Base-by-base conservation (phyloP, 148 eudicot species). In the Rhododendron griersonianum region DNA sequence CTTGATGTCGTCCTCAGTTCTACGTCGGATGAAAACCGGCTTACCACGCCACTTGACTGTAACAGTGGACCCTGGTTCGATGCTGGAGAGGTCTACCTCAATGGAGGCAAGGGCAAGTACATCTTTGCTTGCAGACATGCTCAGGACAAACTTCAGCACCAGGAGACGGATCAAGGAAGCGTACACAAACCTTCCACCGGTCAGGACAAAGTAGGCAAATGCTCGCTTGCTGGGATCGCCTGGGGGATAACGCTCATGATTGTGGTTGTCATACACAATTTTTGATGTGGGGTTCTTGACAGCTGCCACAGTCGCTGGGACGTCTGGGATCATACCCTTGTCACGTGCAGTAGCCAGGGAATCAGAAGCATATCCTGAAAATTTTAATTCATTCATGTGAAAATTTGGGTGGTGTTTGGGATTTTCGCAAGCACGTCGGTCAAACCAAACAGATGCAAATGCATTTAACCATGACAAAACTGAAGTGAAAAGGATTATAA, bases 71-170 rank as follows among this genome's bases (percentile, higher is more conserved):
- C 89, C 89, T 1, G 89, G 89, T 37, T 87, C 89, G 10, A 87
- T 87, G 89, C 87, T 87, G 50, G 89, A 87, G 67, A 87, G 82
- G 74, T 88, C 89, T 47, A 88, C 89, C 87, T 88, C 89, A 0
- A 88, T 47, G 44, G 89, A 88, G 35, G 87, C 89, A 85, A 88
- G 87, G 41, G 89, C 89, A 44, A 88, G 89, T 59, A 88, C 89
- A 10, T 88, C 89, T 82, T 85, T 88, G 51, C 87, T 85, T n/a
- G 89, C 89, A n/a, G 89, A 88, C 89, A 88, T 88, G 85, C 87
- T 85, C 78, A 88, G 84, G 39, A 88, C 85, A 21, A 88, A 88
- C 73, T 88, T 88, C 83, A 88, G 87, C 76, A 88, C 63, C 67
- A 88, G 77, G 65, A 88, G 89, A 59, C 89, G 89, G 80, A 88